phyloP scores from a whole-genome alignment of 1,139 yeast genomes.

The Kodamaea arcana region DNA sequence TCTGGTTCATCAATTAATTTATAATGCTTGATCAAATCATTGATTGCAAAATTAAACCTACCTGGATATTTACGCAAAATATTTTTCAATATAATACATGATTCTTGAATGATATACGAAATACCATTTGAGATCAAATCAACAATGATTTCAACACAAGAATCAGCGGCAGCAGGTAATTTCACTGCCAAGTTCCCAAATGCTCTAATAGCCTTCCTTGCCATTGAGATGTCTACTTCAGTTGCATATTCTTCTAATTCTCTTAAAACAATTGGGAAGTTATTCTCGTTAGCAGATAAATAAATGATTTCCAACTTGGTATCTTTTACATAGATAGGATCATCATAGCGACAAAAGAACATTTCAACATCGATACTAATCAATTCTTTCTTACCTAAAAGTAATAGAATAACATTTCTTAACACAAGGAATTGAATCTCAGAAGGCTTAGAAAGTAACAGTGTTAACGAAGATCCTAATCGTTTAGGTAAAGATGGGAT shows the following conservation, averaged over 20 bases:
- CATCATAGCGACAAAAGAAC: conserved; percentile 80
- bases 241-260: conserved; percentile 86
- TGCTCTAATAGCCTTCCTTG: conserved; percentile 82
- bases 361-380: conserved; percentile 65
- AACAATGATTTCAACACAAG: conserved; percentile 61
- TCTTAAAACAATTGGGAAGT: conserved; percentile 57
- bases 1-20: conserved; percentile 67
- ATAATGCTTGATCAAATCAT: conserved; percentile 40
- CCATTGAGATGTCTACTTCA: conserved; percentile 81
- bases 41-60: conserved; percentile 34
- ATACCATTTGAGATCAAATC: conserved; percentile 64
- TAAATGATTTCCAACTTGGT: conserved; percentile 86
- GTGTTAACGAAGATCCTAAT: conserved; percentile 67
- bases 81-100: conserved; percentile 70
- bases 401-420: conserved; percentile 72
- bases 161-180: conserved; percentile 49
- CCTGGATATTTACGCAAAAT: conserved; percentile 73
- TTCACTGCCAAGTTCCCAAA: conserved; percentile 87
- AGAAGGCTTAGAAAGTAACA: conserved; percentile 71
- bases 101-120: conserved; percentile 76
- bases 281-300: conserved; percentile 64
- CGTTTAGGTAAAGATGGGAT: conserved; percentile 54
- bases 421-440: conserved; percentile 82
- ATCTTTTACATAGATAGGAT: conserved; percentile 84
- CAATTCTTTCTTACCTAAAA: conserved; percentile 63